Evolutionary conservation across 441 rosid genomes (phyloP).

Genomic region (Erysimum cheiri): DNA sequence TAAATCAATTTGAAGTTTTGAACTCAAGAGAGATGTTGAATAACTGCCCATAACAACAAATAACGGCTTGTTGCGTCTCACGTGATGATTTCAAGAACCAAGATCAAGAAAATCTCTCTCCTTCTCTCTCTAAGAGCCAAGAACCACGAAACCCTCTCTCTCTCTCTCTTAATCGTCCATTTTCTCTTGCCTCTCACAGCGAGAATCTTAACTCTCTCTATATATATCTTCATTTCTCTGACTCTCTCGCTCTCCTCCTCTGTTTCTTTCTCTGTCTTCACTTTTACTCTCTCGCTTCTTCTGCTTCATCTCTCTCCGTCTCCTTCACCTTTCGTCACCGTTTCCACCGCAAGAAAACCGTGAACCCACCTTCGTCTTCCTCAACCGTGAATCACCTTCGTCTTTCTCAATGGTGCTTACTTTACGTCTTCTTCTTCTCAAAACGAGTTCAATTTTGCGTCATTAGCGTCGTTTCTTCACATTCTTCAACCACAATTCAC

Average conservation of each 20-base stretch:
- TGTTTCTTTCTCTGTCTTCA: slow-evolving; percentile 7
- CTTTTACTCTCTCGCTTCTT: slow-evolving; percentile 17
- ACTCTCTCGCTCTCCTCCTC: neutral
- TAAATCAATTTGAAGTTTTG: neutral
- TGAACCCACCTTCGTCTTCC: slow-evolving; percentile 27
- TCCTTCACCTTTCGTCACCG: slow-evolving; percentile 27
- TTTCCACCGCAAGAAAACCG: slow-evolving; percentile 33
- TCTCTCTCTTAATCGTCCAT: no score
- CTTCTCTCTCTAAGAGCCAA: no score
- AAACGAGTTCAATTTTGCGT: neutral
- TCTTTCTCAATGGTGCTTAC: slow-evolving; percentile 22
- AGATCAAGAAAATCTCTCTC: slow-evolving; percentile 18
- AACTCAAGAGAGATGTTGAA: neutral
- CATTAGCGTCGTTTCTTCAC: slow-evolving; percentile 24
- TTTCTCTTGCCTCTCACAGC: no score
- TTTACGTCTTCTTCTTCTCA: slow-evolving; percentile 8
- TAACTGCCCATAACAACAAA: slow-evolving; percentile 17
- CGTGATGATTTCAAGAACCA: slow-evolving; percentile 33
- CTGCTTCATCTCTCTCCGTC: no score
- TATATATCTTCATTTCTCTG: neutral
- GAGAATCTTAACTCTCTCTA: neutral
- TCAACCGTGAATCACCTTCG: slow-evolving; percentile 27
- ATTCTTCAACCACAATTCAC: slow-evolving; percentile 3
- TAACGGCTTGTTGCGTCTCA: slow-evolving; percentile 26
- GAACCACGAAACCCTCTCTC: neutral